A percentile compares a stretch with the other conserved stretches of the same genome.
Conservation (phyloP, 2,329 filamentous ascomycete genomes). For the Talaromyces atroroseus region DNA sequence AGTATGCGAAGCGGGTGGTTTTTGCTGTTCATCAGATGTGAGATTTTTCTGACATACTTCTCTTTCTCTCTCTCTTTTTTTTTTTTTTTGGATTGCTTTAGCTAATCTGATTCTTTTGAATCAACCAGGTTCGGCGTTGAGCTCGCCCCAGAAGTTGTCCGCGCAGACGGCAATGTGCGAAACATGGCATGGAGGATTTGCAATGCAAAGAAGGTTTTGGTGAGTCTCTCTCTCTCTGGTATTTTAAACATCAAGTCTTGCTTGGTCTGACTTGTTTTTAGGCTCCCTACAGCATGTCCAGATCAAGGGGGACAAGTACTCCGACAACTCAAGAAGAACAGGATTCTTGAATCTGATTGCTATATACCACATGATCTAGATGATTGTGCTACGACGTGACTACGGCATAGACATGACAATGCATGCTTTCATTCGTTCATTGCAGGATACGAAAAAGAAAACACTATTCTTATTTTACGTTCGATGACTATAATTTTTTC, state of each 20-base stretch:
- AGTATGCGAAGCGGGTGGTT: conserved; percentile 83
- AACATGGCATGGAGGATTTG: conserved; percentile 93
- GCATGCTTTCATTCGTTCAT: background rate
- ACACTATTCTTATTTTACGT: background rate
- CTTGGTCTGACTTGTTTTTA: conserved; percentile 23
- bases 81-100: background rate
- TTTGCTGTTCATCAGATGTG: conserved; percentile 93
- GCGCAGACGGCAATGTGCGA: conserved; percentile 81
- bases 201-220: conserved; percentile 91
- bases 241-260: background rate
- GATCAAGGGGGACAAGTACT: conserved; percentile 58
- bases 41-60: too few species aligned
- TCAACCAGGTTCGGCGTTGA: conserved; percentile 86
- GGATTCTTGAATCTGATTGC: background rate
- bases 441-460: background rate
- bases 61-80: background rate
- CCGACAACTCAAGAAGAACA: conserved; percentile 37
- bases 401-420: conserved; percentile 1
- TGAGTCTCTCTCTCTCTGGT: conserved; percentile 42
- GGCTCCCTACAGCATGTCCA: conserved; percentile 69
- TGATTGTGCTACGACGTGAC: background rate
- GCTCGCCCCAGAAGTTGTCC: conserved; percentile 85
- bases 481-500: background rate
- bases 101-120: conserved; percentile 18
- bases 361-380: background rate